phyloP scores from a whole-genome alignment of 2,329 filamentous ascomycete species.

The Gliomastix tumulicola region DNA sequence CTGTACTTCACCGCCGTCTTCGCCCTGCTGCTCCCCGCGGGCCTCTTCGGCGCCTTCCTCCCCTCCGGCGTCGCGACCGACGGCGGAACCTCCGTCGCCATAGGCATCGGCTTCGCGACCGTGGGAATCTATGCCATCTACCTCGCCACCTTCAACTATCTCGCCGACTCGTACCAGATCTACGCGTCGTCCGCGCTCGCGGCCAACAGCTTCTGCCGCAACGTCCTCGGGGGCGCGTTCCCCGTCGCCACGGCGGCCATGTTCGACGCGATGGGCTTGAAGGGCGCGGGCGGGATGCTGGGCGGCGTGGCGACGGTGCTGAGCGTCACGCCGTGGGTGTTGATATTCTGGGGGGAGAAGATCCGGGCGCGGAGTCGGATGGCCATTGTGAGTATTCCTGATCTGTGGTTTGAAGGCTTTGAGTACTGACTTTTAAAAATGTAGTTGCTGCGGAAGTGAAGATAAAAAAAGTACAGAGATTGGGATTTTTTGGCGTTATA shows the following conservation, averaged over 20 bases:
- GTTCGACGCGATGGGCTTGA: conserved; percentile 66
- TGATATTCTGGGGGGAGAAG: conserved; percentile 69
- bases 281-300: conserved; percentile 65
- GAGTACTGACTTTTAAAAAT: neutral
- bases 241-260: conserved; percentile 69
- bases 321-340: conserved; percentile 79
- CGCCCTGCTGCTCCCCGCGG: conserved; percentile 66
- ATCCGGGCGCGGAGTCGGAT: conserved; percentile 74
- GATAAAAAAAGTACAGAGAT: too few relatives aligned
- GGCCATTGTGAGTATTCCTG: conserved; percentile 3
- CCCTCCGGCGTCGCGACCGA: conserved; percentile 11
- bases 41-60: conserved; percentile 51
- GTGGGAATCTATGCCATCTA: conserved; percentile 86
- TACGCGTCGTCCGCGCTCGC: conserved; percentile 84
- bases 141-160: conserved; percentile 85
- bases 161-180: conserved; percentile 79
- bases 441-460: neutral
- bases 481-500: too few relatives aligned
- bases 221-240: conserved; percentile 74
- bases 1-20: conserved; percentile 80
- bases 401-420: neutral
- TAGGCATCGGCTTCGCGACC: conserved; percentile 67
- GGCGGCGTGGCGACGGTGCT: conserved; percentile 64
- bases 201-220: conserved; percentile 80
- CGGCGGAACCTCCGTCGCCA: conserved; percentile 17